Base-by-base conservation (phyloP, 2,329 filamentous ascomycete species). In the Xylaria sp. region DNA sequence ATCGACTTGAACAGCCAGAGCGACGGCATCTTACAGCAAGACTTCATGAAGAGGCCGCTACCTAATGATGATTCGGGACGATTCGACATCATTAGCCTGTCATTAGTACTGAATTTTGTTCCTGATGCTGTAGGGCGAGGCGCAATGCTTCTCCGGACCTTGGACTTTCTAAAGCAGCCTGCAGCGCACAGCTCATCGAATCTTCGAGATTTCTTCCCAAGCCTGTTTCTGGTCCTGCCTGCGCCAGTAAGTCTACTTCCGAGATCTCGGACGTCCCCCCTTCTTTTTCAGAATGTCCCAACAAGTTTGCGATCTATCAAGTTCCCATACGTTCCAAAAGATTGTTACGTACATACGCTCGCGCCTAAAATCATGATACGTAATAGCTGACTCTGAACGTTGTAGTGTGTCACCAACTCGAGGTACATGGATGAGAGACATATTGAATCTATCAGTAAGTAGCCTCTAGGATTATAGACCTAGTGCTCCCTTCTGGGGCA, bases 1-100 rank as follows among this genome's bases (percentile, higher is more conserved):
- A 97, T 99, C 69, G 94, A 99, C 69, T 76, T 99, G 51, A 90
- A 95, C 72, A 94, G 92, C 55, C 91, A 96, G 68, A 87, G 87
- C 43, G 79, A 87, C 1, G 87, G 85, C 0, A 99, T 99, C 61
- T 69, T 86, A 52, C 86, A 95, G 71, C 91, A 97, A 69, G 91
- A 99, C 71, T 97, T 99, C 67, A 96, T 99, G 92, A 76, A 91
- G 62, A 82, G 92, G 21, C 90, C 92, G 0, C 72, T 93, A 2
- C 93, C 93, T 0, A 69, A 68, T 4, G 71, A 79, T 19, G 76
- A 81, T 5, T 71, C 75, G 0, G 86, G 92, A 39, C 78, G 77
- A 19, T 97, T 97, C 69, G 91, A 99, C 69, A 84, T 97, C 47
- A 88, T 99, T 66, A 96, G 92, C 45, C 78, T 99, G 20, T 96